Percentiles rank a stretch among this genome's conserved stretches.
phyloP scores from a whole-genome alignment of 129 eudicot species.

The Dittrichia graveolens region DNA sequence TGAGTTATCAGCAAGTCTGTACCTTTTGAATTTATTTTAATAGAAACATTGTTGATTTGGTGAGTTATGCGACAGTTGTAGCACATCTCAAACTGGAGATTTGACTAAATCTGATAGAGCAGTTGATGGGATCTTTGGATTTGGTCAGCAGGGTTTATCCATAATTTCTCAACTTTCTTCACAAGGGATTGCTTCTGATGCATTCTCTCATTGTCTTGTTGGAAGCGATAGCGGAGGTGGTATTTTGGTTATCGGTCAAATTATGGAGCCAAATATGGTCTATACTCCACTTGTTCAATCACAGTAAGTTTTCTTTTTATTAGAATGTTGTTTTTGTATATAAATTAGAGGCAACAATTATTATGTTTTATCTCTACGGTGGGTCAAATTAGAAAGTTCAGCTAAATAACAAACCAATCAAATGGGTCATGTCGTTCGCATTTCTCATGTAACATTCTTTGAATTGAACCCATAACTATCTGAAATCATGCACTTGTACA shows the following conservation, averaged over 20 bases:
- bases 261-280: conserved; percentile 84
- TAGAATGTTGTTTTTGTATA: background rate
- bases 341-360: too few relatives aligned
- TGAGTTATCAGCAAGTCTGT: conserved; percentile 39
- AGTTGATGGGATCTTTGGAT: conserved; percentile 92
- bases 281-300: conserved; percentile 83
- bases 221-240: conserved; percentile 85
- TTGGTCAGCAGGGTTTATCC: conserved; percentile 90
- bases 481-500: background rate
- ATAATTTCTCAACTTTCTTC: conserved; percentile 83
- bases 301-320: conserved; percentile 64
- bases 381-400: too few relatives aligned
- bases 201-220: conserved; percentile 85
- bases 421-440: too few relatives aligned
- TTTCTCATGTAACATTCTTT: too few relatives aligned
- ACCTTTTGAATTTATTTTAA: background rate
- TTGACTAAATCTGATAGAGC: conserved; percentile 83
- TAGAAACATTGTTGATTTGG: conserved; percentile 11
- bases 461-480: background rate
- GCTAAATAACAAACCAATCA: too few relatives aligned
- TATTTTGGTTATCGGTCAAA: conserved; percentile 84
- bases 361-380: too few relatives aligned
- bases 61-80: conserved; percentile 65
- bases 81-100: conserved; percentile 80
- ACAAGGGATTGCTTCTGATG: conserved; percentile 67